Evolutionary conservation across 176 grass and related monocot genomes (phyloP), one percentile per base, ranked within the genome.

Genomic region (Pharus latifolius): DNA sequence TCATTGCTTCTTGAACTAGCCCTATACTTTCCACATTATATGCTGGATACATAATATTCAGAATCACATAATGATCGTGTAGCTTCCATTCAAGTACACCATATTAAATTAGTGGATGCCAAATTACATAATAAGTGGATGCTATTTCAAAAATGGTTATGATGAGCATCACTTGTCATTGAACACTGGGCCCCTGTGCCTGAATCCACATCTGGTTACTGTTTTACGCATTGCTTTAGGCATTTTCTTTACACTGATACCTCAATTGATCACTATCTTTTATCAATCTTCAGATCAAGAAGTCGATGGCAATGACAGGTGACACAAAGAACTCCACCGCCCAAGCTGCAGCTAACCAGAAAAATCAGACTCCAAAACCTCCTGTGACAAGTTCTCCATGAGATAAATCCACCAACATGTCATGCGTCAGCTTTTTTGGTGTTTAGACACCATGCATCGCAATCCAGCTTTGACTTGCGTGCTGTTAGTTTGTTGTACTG

Each of bases 351-450:
- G 73, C 81, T 16, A 79, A 65, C 70, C 82, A 74, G 50, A 92
- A 85, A 85, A 73, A 77, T 51, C 89, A 92, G 70, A 57, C 73
- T 65, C 23, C 65, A 17, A 92, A 92, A 56, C 84, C 78, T 72
- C 73, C 84, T 27, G 51, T 44, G 10, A 69, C 76, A 19, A 57
- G 64, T 44, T 88, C 89, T 35, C 84, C 84, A 16, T 86, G 43
- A 91, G 79, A 80, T 18, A 74, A 19, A 42, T 19, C 31, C 52
- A 74, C 17, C 6, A 45, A 38, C 17, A 26, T 58, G 29, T 20
- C 33, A 32, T 9, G 47, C 9, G 32, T 63, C 31, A 20, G 16
- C 67, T 25, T 37, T 9, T 47, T 48, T 49, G 58, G 37, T 34
- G 27, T 35, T 55, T 34, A 28, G 27, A 63, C 57, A 51, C 24